Percentiles rank a stretch among this genome's conserved stretches.
Evolutionary conservation across 2,329 filamentous ascomycete species (phyloP).

Genomic region (Colletotrichum liaoningense): DNA sequence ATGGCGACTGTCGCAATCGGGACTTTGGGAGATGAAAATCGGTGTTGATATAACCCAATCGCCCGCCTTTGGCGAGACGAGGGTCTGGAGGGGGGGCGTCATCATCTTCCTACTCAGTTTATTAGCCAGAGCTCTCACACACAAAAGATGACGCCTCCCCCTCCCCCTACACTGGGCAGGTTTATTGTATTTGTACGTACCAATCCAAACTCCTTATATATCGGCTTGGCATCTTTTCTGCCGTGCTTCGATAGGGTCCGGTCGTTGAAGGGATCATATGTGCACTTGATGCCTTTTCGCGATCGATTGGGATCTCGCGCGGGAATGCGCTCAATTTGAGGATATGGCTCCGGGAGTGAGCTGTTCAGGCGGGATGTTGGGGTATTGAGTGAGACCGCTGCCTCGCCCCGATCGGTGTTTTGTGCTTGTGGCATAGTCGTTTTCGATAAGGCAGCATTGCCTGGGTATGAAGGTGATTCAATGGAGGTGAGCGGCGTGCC

Average conservation of each 20-base stretch:
- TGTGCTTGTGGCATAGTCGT: conserved; percentile 66
- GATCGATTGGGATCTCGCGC: conserved; percentile 67
- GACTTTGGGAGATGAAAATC: conserved; percentile 78
- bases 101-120: conserved; percentile 80
- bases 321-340: conserved; percentile 56
- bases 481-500: conserved; percentile 62
- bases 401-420: conserved; percentile 52
- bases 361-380: conserved; percentile 45
- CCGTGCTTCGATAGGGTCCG: conserved; percentile 60
- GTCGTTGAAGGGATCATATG: conserved; percentile 70
- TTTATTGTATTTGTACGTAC: conserved; percentile 68
- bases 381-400: conserved; percentile 41
- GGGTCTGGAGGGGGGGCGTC: conserved; percentile 85
- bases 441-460: conserved; percentile 61
- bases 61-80: conserved; percentile 77
- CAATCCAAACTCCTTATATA: conserved; percentile 73
- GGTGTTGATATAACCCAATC: conserved; percentile 74
- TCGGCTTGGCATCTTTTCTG: conserved; percentile 68
- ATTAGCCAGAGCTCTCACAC: conserved; percentile 68
- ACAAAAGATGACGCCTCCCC: conserved; percentile 72
- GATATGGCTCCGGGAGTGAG: conserved; percentile 45
- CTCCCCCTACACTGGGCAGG: conserved; percentile 57
- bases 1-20: conserved; percentile 77
- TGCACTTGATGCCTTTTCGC: conserved; percentile 68
- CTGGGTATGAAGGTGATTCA: conserved; percentile 64